Base-by-base conservation (phyloP, 1,284 basidiomycete species). In the Marasmius tenuissimus region DNA sequence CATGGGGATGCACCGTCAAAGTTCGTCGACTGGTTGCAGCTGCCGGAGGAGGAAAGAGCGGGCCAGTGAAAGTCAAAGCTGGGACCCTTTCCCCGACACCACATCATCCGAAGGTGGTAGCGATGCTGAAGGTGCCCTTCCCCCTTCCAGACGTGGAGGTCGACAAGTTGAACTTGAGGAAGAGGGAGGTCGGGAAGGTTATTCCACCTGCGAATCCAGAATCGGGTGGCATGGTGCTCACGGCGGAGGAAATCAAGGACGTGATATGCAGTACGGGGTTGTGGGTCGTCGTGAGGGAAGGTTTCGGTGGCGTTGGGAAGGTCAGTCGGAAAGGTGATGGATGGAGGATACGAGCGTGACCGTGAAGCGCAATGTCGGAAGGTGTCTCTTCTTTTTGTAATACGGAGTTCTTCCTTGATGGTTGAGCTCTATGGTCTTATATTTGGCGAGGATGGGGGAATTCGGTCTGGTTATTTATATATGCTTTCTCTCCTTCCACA, bases 61-160 rank as follows among this genome's bases (percentile, higher is more conserved):
- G 39, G 33, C 42, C 57, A 12, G 37, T 84, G 33, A 74, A 75
- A 48, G 63, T 88, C 54, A 91, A 91, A 71, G 82, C 92, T 10
- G 95, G 88, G 11, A 94, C 91, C 33, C 82, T 97, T 39, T 89
- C 88, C 9, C 97, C 96, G 6, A 96, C 96, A 1, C 96, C 96
- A 16, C 95, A 98, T 73, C 97, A 98, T 74, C 97, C 97, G 7
- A 96, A 97, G 73, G 90, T 98, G 18, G 91, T 98, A 35, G 92
- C 89, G 39, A 87, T 96, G 76, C 83, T 98, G 62, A 93, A 94
- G 72, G 86, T 97, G 55, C 95, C 96, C 9, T 94, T 89, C 73
- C 89, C 92, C 0, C 81, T 98, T 0, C 87, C 91, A 0, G 87
- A 93, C 64, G 78, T 96, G 22, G 85, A 90, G 67, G 79, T 93